Evolutionary conservation across 1,139 yeast species (phyloP).

Genomic region (Zygosaccharomyces pseudobailii): DNA sequence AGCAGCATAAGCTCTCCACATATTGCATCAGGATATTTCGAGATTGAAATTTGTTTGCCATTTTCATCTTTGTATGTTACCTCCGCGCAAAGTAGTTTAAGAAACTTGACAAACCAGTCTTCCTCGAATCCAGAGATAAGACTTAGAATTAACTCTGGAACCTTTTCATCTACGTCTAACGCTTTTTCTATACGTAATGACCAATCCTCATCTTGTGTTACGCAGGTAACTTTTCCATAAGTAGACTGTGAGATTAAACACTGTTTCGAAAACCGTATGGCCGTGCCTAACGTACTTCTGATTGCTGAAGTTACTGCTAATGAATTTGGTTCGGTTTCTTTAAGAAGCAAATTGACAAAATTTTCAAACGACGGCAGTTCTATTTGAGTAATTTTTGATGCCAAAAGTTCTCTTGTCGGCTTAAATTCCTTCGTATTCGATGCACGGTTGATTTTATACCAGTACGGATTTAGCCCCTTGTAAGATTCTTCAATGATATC

Average conservation of each 20-base stretch:
- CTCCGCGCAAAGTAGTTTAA: conserved; percentile 37
- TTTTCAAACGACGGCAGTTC: conserved; percentile 44
- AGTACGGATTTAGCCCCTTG: conserved; percentile 80
- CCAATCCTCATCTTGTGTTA: conserved; percentile 76
- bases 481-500: conserved; percentile 77
- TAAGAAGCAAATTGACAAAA: conserved; percentile 34
- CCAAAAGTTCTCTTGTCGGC: conserved; percentile 44
- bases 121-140: conserved; percentile 20
- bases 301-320: conserved; percentile 28
- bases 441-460: conserved; percentile 42
- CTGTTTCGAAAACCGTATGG: conserved; percentile 47
- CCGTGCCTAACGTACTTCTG: conserved; percentile 37
- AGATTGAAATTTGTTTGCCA: conserved; percentile 15
- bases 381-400: conserved; percentile 34
- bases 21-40: conserved; percentile 16
- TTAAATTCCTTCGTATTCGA: conserved; percentile 39
- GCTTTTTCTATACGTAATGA: conserved; percentile 66
- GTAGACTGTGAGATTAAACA: conserved; percentile 64
- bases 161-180: conserved; percentile 53
- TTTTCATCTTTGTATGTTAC: conserved; percentile 29
- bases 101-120: conserved; percentile 24
- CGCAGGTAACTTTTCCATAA: conserved; percentile 46
- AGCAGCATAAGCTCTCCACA: conserved; percentile 31
- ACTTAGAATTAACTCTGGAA: conserved; percentile 38
- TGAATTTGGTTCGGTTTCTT: conserved; percentile 29